Percentiles rank a stretch among this genome's conserved stretches.
Conservation (phyloP, 805 yeast genomes). For the Candida koratica region DNA sequence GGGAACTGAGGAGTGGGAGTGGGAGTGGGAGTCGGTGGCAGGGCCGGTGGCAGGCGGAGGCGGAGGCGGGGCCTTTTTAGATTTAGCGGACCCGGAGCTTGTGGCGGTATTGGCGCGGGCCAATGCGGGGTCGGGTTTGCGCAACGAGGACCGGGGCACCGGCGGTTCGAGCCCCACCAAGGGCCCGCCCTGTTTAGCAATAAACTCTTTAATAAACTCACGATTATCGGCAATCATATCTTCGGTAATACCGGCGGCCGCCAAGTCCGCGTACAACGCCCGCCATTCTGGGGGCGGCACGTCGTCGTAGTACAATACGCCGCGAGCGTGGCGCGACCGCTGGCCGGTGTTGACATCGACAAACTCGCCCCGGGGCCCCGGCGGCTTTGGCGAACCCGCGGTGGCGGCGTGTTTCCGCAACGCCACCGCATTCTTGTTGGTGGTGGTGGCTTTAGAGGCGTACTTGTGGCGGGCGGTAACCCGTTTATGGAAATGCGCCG, state of each 20-base stretch:
- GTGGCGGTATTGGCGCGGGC: slow-evolving; percentile 18
- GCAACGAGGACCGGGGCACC: slow-evolving; percentile 56
- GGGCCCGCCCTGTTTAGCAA: slow-evolving; percentile 70
- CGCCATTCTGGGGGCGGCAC: slow-evolving; percentile 86
- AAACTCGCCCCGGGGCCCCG: slow-evolving; percentile 67
- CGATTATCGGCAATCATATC: slow-evolving; percentile 87
- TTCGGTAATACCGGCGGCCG: slow-evolving; percentile 74
- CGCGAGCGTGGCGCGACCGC: slow-evolving; percentile 53
- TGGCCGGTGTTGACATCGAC: slow-evolving; percentile 47
- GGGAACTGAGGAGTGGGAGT: too few species aligned
- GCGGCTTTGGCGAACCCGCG: slow-evolving; percentile 27
- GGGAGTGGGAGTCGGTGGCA: slow-evolving; percentile 11
- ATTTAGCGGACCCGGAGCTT: slow-evolving; percentile 13
- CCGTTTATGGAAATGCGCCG: slow-evolving; percentile 77
- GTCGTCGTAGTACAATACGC: slow-evolving; percentile 68
- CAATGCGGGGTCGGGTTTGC: slow-evolving; percentile 12
- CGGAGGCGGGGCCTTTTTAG: slow-evolving; percentile 38
- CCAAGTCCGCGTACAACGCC: slow-evolving; percentile 65
- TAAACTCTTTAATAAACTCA: slow-evolving; percentile 76
- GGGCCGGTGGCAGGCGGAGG: slow-evolving; percentile 30
- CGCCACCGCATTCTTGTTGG: slow-evolving; percentile 85
- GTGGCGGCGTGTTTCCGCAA: slow-evolving; percentile 48
- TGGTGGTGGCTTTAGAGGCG: slow-evolving; percentile 80
- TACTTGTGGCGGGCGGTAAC: slow-evolving; percentile 72
- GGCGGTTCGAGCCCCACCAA: slow-evolving; percentile 84